These are phyloP conservation scores for Protomyces lactucae-debilis DNA, from an alignment of 1,139 yeast genomes.

Conservation along the genomic window DNA sequence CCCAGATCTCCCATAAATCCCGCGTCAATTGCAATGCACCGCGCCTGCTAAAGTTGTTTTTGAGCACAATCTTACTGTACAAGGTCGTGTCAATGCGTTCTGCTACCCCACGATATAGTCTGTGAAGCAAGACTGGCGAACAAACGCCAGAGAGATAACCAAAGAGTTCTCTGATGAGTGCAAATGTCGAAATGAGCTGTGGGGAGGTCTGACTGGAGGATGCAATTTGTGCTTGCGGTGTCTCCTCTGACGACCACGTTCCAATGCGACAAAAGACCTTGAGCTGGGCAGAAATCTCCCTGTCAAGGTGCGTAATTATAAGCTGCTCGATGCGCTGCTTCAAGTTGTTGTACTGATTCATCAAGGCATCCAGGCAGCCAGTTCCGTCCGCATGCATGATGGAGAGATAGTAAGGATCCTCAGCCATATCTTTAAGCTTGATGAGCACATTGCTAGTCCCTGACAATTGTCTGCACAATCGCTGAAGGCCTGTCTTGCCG, in stretches of 20 bases:
- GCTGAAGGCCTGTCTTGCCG: constrained; percentile 49
- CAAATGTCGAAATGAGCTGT: constrained; percentile 8
- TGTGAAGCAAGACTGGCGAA: constrained; percentile 9
- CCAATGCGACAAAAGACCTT: constrained; percentile 12
- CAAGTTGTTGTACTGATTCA: constrained; percentile 37
- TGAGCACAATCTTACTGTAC: constrained; percentile 5
- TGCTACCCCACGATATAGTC: constrained; percentile 19
- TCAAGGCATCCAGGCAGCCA: constrained; percentile 21
- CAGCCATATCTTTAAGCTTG: constrained; percentile 59
- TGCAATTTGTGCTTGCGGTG: constrained; percentile 3
- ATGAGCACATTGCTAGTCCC: constrained; percentile 53
- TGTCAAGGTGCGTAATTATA: constrained; percentile 47
- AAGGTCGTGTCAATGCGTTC: constrained; percentile 6
- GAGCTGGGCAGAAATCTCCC: constrained; percentile 45
- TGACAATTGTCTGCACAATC: constrained; percentile 58
- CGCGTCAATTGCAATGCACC: constrained; percentile 27
- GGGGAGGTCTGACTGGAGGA: constrained; percentile 7
- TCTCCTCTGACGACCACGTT: constrained; percentile 12
- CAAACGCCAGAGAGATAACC: constrained; percentile 13
- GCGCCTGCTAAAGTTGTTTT: constrained; percentile 19
- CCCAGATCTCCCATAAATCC: constrained; percentile 26
- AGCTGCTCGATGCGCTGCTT: constrained; percentile 43
- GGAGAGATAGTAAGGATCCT: constrained; percentile 59
- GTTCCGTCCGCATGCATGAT: constrained; percentile 43
- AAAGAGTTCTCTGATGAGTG: constrained; percentile 15